Evolutionary conservation across 192 early-diverging fungal genomes (phyloP).

Genomic region (Globomyces pollinis-pini): DNA sequence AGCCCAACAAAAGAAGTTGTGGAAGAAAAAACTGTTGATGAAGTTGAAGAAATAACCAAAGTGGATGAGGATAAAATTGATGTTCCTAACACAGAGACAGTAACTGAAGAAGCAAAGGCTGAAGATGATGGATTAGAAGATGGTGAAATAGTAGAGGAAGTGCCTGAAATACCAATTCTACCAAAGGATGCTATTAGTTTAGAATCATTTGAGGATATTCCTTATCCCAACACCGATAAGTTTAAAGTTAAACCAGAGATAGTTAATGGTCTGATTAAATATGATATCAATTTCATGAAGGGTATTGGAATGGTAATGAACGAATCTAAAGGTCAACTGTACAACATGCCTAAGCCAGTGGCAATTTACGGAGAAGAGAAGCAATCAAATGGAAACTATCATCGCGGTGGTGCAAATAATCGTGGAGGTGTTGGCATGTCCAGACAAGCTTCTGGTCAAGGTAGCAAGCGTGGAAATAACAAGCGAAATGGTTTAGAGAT

Average conservation of each 20-base stretch:
- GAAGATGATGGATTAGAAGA: slow-evolving; percentile 8
- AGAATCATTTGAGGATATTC: neutral
- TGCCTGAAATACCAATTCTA: neutral
- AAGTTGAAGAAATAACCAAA: neutral
- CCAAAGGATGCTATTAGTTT: neutral
- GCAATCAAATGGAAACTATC: neutral
- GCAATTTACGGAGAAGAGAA: neutral
- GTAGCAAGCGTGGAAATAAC: neutral
- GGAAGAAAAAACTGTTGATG: neutral
- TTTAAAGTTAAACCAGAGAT: slow-evolving; percentile 1
- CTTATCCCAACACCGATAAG: neutral
- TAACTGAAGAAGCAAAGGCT: neutral
- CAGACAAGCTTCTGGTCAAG: slow-evolving; percentile 8
- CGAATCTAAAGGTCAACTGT: no score
- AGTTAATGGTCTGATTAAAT: neutral
- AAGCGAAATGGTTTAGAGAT: neutral
- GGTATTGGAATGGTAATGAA: neutral
- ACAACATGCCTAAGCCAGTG: neutral
- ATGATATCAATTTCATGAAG: neutral
- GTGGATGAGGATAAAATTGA: neutral
- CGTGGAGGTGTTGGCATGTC: neutral
- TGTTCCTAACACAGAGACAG: neutral
- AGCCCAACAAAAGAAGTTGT: neutral
- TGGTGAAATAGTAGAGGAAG: slow-evolving; percentile 6
- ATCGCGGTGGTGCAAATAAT: neutral